Evolutionary conservation across 1,139 yeast species (phyloP), one percentile per base, ranked within the genome.

Genomic region (Geotrichum histeridarum): DNA sequence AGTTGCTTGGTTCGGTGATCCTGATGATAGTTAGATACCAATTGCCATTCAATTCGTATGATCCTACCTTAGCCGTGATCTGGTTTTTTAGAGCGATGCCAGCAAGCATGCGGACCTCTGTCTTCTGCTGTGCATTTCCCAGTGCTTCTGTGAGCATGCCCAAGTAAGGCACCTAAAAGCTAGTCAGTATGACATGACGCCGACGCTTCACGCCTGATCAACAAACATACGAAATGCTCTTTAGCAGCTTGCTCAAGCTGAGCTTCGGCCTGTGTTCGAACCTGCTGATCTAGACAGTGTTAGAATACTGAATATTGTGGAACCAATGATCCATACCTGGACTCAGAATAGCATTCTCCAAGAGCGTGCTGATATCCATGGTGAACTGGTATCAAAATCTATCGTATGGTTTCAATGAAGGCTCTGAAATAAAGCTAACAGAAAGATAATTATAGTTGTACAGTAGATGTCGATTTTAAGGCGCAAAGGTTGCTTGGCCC

Each of bases 31-130:
- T 8, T 39, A 15, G 43, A 33, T 41, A 36, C 31, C 27, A 41
- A 17, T 12, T 22, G 27, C 27, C 27, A 22, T 22, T 22, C 27
- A 22, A 22, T 22, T 22, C 31, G 30, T 18, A 41, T 11, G 42
- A 22, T 22, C 56, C n/a, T 53, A 53, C 56, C 30, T 55, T 93
- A 14, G 97, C 83, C 5, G 88, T 82, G 63, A 93, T 77, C 72
- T 87, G 89, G 72, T 93, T 93, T 75, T 93, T 93, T 64, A 90
- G 74, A 14, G 85, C 88, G 60, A 93, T 76, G 48, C 95, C 96
- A 3, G 99, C 96, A 70, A 94, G 80, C 79, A 89, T 88, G 67
- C 98, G 79, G 53, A 90, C 95, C 72, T 91, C 97, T 7, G 86
- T 75, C 63, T 80, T 82, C 59, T 82, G 82, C 6, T 76, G 71